Conservation (phyloP, 2,329 filamentous ascomycete species). For the Neoscytalidium dimidiatum region DNA sequence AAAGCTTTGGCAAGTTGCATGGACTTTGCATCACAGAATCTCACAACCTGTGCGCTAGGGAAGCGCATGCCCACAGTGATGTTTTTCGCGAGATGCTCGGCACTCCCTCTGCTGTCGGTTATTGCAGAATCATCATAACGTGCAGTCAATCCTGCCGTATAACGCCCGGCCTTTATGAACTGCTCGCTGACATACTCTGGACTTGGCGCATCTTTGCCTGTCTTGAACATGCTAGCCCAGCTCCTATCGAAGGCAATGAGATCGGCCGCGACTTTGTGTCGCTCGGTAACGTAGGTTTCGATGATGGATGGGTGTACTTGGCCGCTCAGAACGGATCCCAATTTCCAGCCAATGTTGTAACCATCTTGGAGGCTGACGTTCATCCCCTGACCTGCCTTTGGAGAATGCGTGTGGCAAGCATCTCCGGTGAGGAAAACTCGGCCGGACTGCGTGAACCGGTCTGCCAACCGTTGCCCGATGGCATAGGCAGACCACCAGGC, state of each 20-base stretch:
- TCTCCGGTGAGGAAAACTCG: constrained; percentile 71
- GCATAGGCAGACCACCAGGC: constrained; percentile 74
- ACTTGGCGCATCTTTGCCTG: constrained; percentile 35
- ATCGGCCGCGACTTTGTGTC: constrained; percentile 48
- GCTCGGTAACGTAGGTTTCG: constrained; percentile 63
- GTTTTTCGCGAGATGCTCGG: constrained; percentile 38
- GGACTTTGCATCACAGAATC: constrained; percentile 61
- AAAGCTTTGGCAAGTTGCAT: constrained; percentile 55
- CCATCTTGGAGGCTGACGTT: constrained; percentile 62
- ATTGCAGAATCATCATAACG: constrained; percentile 56
- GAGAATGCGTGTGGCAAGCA: constrained; percentile 69
- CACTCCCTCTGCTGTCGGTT: constrained; percentile 39
- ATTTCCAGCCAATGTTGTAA: constrained; percentile 61
- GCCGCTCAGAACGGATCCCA: constrained; percentile 46
- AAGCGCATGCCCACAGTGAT: constrained; percentile 51
- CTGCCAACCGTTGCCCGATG: constrained; percentile 70
- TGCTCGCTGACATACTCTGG: constrained; percentile 55
- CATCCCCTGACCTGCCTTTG: constrained; percentile 70
- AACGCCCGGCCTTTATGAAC: constrained; percentile 60
- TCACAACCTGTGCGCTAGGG: constrained; percentile 59
- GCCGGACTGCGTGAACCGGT: constrained; percentile 65
- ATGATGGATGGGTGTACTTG: constrained; percentile 48
- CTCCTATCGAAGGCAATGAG: constrained; percentile 63
- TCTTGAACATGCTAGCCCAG: constrained; percentile 53
- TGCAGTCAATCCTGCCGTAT: constrained; percentile 61